These are phyloP conservation scores for Colletotrichum coccodes DNA, from an alignment of 2,329 filamentous ascomycete genomes.

Conservation along the genomic window DNA sequence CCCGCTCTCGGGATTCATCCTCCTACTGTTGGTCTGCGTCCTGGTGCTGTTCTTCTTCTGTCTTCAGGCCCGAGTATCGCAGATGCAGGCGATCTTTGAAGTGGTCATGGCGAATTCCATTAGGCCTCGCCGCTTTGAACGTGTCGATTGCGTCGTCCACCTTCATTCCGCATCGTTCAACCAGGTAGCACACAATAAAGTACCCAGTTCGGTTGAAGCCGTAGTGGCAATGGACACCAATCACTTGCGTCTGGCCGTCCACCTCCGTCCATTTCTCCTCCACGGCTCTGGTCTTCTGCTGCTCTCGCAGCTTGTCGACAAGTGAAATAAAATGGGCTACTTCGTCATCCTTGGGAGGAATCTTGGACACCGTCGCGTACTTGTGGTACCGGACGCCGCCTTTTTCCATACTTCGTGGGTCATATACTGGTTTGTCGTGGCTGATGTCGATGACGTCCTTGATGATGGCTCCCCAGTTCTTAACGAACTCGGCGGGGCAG, in stretches of 20 bases:
- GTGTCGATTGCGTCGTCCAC: constrained; percentile 82
- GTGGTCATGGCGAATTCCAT: constrained; percentile 89
- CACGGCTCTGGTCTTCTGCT: constrained; percentile 59
- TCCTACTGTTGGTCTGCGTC: neutral
- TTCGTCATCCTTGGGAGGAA: constrained; percentile 74
- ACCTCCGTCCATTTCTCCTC: constrained; percentile 53
- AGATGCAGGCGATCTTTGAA: constrained; percentile 88
- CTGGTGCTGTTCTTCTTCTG: neutral
- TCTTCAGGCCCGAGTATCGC: constrained; percentile 66
- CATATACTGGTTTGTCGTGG: constrained; percentile 90
- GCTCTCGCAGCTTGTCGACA: constrained; percentile 68
- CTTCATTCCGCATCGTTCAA: constrained; percentile 78
- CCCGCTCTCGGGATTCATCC: neutral
- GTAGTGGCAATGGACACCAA: constrained; percentile 95
- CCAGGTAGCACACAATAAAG: constrained; percentile 89
- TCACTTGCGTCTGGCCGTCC: constrained; percentile 54
- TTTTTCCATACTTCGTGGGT: constrained; percentile 75
- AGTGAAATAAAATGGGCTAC: constrained; percentile 64
- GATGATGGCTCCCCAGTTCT: constrained; percentile 73
- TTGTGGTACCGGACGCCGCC: constrained; percentile 81
- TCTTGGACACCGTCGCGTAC: constrained; percentile 91
- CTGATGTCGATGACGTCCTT: constrained; percentile 89
- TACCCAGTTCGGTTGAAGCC: constrained; percentile 96
- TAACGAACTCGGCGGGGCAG: constrained; percentile 77
- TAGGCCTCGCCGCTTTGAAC: constrained; percentile 78